Conservation (phyloP, 148 eudicot genomes). For the Rhododendron griersonianum region DNA sequence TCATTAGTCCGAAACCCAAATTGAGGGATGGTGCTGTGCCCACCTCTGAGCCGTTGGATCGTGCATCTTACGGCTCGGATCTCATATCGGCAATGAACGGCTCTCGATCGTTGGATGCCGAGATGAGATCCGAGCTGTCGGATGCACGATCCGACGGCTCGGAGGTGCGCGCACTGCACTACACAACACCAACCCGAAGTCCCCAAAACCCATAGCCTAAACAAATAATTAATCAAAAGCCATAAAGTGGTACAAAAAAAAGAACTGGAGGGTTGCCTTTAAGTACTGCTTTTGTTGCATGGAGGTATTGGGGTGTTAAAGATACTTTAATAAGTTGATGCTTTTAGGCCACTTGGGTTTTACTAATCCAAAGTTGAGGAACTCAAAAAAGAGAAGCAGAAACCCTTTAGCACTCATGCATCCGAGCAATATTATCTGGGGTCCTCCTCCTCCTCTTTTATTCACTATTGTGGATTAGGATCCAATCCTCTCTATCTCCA, state of each 20-base stretch:
- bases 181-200: too few species aligned
- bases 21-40: too few species aligned
- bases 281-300: neutral
- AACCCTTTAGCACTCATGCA: neutral
- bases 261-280: neutral
- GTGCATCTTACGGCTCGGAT: too few species aligned
- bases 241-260: neutral
- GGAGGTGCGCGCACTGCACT: too few species aligned
- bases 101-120: too few species aligned
- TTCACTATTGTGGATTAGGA: slow-evolving; percentile 3
- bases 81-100: too few species aligned
- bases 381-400: neutral
- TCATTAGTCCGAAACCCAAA: too few species aligned
- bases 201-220: neutral
- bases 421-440: neutral
- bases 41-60: too few species aligned
- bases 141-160: too few species aligned
- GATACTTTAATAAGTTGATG: slow-evolving; percentile 13
- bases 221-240: neutral
- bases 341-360: slow-evolving; percentile 4
- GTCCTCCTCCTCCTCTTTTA: neutral
- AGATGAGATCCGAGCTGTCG: too few species aligned
- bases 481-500: neutral
- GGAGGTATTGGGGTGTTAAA: neutral
- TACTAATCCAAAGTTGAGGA: slow-evolving; percentile 4